Conservation (phyloP, 179 eudicot genomes). For the Silene noctiflora region DNA sequence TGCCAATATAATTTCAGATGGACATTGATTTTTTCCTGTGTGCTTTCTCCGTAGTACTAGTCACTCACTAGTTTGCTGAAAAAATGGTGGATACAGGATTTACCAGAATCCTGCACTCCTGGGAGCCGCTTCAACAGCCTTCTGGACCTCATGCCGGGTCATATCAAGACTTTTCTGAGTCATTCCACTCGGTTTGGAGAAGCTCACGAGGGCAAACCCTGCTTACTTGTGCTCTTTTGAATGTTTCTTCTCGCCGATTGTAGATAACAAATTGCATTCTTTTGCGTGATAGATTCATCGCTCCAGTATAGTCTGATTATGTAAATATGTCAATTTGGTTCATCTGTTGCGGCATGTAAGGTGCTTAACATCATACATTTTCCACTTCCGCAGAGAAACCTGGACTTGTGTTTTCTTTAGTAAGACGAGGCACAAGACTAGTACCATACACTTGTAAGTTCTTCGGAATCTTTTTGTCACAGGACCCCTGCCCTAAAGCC, state of each 20-base stretch:
- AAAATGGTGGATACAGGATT: constrained; percentile 45
- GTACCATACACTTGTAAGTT: too few relatives aligned
- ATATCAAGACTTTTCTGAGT: constrained; percentile 77
- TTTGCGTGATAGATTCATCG: constrained; percentile 28
- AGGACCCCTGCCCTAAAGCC: too few relatives aligned
- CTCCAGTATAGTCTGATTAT: constrained; percentile 18
- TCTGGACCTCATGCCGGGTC: constrained; percentile 94
- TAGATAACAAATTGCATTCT: constrained; percentile 30
- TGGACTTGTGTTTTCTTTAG: too few relatives aligned
- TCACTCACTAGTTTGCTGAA: background rate
- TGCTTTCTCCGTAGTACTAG: background rate
- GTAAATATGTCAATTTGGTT: constrained; percentile 31
- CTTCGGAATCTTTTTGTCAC: too few relatives aligned
- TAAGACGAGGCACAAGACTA: too few relatives aligned
- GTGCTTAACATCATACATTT: background rate
- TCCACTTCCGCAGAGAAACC: background rate
- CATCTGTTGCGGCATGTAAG: constrained; percentile 23
- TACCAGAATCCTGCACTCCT: constrained; percentile 96
- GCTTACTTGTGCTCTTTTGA: background rate
- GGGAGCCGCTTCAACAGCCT: constrained; percentile 83
- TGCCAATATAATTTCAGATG: constrained; percentile 1
- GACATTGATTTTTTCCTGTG: background rate
- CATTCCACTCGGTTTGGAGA: background rate
- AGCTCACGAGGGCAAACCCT: background rate
- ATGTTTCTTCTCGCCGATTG: constrained; percentile 10